phyloP scores from a whole-genome alignment of 2,329 filamentous ascomycete genomes.

The Alternaria conjuncta region DNA sequence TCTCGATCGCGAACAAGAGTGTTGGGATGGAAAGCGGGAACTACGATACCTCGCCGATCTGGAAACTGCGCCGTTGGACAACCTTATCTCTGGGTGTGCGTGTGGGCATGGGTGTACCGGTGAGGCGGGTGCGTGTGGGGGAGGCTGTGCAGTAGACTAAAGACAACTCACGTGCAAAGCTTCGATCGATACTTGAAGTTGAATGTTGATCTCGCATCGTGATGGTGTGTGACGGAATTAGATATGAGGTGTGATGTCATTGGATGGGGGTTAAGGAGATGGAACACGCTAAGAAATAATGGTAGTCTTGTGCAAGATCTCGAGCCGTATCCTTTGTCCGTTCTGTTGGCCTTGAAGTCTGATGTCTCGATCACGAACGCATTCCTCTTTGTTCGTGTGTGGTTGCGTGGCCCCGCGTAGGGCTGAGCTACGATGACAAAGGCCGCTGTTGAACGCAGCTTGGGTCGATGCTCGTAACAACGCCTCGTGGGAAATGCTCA shows the following conservation, averaged over 20 bases:
- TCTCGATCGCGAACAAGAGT: background rate
- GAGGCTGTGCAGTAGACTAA: background rate
- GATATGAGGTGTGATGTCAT: background rate
- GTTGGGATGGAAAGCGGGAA: background rate
- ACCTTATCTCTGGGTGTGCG: background rate
- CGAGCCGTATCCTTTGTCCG: too few species aligned
- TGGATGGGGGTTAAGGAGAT: background rate
- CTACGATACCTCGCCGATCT: background rate
- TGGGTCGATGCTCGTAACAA: background rate
- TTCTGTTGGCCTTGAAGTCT: too few species aligned
- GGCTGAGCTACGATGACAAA: constrained; percentile 3
- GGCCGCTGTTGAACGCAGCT: background rate
- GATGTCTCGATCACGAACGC: too few species aligned
- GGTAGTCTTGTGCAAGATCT: background rate
- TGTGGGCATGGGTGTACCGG: background rate
- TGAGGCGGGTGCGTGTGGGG: background rate
- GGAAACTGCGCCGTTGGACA: background rate
- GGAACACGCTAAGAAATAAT: background rate
- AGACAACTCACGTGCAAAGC: too few species aligned
- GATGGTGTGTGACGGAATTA: background rate
- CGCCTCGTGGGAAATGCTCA: background rate
- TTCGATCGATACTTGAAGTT: too few species aligned
- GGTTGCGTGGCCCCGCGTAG: background rate
- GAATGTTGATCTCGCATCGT: background rate
- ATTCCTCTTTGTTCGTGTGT: too few species aligned